Evolutionary conservation across 306 rosid species (phyloP).

Genomic region (Cucurbita ficifolia): DNA sequence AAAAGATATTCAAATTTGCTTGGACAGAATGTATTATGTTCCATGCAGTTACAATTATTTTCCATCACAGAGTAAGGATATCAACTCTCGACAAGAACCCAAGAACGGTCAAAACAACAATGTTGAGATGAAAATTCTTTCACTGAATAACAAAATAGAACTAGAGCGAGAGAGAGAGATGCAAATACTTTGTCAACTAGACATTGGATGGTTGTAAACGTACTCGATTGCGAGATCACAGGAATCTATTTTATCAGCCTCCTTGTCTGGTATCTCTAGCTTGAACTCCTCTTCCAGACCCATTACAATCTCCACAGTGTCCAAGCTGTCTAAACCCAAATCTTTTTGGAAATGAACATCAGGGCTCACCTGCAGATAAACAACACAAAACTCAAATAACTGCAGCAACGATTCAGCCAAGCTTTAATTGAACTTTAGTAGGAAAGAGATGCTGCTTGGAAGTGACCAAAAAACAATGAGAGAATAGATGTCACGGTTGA

Average conservation of each 20-base stretch:
- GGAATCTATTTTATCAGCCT: slow-evolving; percentile 84
- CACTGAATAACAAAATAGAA: background rate
- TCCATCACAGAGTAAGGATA: background rate
- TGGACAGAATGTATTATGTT: background rate
- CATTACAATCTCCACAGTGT: slow-evolving; percentile 91
- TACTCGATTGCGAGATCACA: slow-evolving; percentile 71
- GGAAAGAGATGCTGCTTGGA: background rate
- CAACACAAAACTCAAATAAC: slow-evolving; percentile 3
- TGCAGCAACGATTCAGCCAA: background rate
- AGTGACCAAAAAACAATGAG: background rate
- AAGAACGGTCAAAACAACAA: background rate
- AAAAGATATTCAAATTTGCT: background rate
- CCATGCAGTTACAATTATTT: slow-evolving; percentile 1
- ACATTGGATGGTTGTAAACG: slow-evolving; percentile 82
- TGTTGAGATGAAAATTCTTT: background rate
- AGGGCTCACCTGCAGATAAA: slow-evolving; percentile 47
- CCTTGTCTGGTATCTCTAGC: slow-evolving; percentile 89
- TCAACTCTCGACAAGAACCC: background rate
- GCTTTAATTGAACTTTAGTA: background rate
- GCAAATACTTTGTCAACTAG: slow-evolving; percentile 25
- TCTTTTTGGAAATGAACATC: slow-evolving; percentile 82
- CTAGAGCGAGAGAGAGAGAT: slow-evolving; percentile 7
- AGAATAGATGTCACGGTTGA: background rate
- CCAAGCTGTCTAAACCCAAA: slow-evolving; percentile 95
- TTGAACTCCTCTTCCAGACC: slow-evolving; percentile 97